Base-by-base conservation (phyloP, 441 rosid genomes). In the Pelargonium cotyledonis region DNA sequence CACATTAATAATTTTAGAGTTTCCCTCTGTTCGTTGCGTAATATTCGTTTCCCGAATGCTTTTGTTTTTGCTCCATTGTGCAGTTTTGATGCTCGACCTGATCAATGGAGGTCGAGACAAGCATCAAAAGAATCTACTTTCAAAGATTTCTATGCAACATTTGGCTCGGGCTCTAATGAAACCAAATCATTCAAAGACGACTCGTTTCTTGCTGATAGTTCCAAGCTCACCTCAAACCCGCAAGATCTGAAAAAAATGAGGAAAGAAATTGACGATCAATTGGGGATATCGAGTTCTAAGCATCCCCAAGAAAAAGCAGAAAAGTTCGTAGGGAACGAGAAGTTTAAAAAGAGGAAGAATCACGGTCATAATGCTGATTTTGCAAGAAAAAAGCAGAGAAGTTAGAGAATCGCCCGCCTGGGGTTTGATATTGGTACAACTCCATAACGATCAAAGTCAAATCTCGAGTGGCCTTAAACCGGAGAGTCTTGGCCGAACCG, bases 71-170 rank as follows among this genome's bases (percentile, higher is more conserved):
- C 29, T 4, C 14, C 29, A 16, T 77, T 73, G 71, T 66, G 67
- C 86, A 89, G 98, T 49, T 87, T 77, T 75, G 86, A 89, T 57
- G 72, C 77, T 44, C 77, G 79, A 71, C 89, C 91, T 65, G 92
- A 86, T 63, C 88, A 82, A 69, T 94, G 97, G 97, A 90, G 80
- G 82, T 81, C 83, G 46, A 91, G 73, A 79, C 97, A 86, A 79
- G 85, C 79, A 75, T 83, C 94, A n/a, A 91, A 91, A 82, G 89
- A 89, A 78, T 82, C 89, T 14, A 72, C 90, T 72, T 89, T 84
- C 81, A 75, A 86, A 19, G 89, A 89, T 12, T 88, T 86, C 68
- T 74, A 51, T 72, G 81, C 84, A 47, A 68, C 85, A 60, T 91
- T 91, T 77, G 97, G 96, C 66, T 80, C 90, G 5, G 63, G 63